Evolutionary conservation across 164 flowering plant species (phyloP), one percentile per base, ranked within the genome.

Genomic region (Kingdonia uniflora): DNA sequence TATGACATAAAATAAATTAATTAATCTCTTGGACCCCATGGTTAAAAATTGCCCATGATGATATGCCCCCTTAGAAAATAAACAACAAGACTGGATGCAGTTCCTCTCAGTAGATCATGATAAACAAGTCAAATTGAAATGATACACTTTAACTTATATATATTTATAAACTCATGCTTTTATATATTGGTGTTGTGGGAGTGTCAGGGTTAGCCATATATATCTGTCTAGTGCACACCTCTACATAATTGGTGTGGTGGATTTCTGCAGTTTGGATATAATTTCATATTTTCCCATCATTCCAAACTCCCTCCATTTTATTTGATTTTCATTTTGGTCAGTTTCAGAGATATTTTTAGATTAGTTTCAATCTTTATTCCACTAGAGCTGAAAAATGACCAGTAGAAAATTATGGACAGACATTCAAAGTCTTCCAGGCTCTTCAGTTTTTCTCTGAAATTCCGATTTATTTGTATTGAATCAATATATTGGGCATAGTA

Each of bases 141-240:
- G 35, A 29, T 29, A 8, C 35, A 29, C 35, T 3, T 29, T 29
- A 29, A 8, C 35, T 29, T 29, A 3, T 29, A 8, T 29, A 29
- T 29, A 29, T 29, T 29, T 29, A 29, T 29, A 29, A 29, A 29
- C 35, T 29, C 35, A 29, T n/a, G 21, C 35, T 20, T 44, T 44
- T 24, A 19, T 24, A 11, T 50, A 25, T 46, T 42, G 35, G 59
- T 54, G 69, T 65, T 65, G 67, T 65, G 76, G 73, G 66, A n/a
- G 64, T 77, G 78, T 72, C 79, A 74, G 76, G 35, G 46, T 64
- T 70, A 66, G 76, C 76, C 81, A 77, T 67, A 43, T 71, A 62
- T 66, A 60, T 66, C 66, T 57, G 56, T 64, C 42, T 51, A 58
- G 41, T 56, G 42, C 57, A 21, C 40, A 52, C 35, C 35, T 29